Percentiles rank a stretch among this genome's conserved stretches.
Conservation (phyloP, 1,139 yeast genomes). For the Hansenula anomala region DNA sequence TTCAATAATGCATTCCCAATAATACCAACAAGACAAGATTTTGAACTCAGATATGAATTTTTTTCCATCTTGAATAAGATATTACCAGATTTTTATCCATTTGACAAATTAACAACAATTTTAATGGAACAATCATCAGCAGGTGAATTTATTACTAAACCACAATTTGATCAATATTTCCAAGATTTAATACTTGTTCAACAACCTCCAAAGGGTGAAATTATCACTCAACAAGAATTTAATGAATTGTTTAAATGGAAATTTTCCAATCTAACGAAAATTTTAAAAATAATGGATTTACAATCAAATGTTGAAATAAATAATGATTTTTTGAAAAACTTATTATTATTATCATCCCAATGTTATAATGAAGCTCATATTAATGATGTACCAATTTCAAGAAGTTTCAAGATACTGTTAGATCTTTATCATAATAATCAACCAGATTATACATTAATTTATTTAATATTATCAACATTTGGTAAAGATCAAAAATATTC, state of each 20-base stretch:
- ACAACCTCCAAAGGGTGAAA: neutral
- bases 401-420: slow-evolving; percentile 1
- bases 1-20: slow-evolving; percentile 26
- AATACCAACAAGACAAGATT: slow-evolving; percentile 26
- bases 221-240: slow-evolving; percentile 3
- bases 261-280: slow-evolving; percentile 5
- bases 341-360: slow-evolving; percentile 18
- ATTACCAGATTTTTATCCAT: slow-evolving; percentile 30
- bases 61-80: slow-evolving; percentile 34
- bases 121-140: slow-evolving; percentile 13
- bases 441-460: slow-evolving; percentile 7
- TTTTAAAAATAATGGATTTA: slow-evolving; percentile 9
- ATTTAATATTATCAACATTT: slow-evolving; percentile 15
- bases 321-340: slow-evolving; percentile 7
- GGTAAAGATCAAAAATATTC: slow-evolving; percentile 11
- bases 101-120: slow-evolving; percentile 5
- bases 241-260: slow-evolving; percentile 4
- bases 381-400: neutral
- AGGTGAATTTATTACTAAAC: slow-evolving; percentile 10
- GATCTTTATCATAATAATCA: slow-evolving; percentile 7
- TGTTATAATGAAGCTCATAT: slow-evolving; percentile 7
- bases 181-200: slow-evolving; percentile 3
- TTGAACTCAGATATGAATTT: slow-evolving; percentile 34
- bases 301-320: slow-evolving; percentile 6
- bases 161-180: slow-evolving; percentile 7